These are phyloP conservation scores for Kuraishia borneana DNA, from an alignment of 805 yeast species.

Conservation along the genomic window DNA sequence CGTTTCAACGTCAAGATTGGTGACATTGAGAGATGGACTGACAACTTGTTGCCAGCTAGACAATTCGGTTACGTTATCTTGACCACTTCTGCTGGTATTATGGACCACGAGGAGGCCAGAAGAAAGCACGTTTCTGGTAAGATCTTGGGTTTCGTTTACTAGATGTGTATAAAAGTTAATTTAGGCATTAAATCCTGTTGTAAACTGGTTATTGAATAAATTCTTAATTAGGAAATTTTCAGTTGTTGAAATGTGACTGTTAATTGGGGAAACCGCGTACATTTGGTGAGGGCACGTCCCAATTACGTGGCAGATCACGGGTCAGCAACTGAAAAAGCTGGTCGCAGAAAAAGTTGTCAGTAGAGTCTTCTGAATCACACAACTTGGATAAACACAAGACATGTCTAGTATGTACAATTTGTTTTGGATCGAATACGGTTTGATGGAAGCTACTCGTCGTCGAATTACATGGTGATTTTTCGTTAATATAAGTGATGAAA, in stretches of 20 bases:
- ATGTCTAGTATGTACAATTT: no score
- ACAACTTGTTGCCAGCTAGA: conserved; percentile 97
- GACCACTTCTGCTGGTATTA: conserved; percentile 98
- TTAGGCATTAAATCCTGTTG: neutral
- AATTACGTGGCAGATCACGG: no score
- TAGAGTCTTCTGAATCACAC: no score
- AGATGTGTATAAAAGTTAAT: conserved; percentile 15
- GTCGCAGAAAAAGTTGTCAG: no score
- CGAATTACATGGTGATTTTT: no score
- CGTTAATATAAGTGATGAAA: no score
- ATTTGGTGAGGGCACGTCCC: no score
- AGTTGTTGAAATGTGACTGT: neutral
- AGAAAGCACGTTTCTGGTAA: conserved; percentile 99
- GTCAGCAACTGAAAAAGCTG: no score
- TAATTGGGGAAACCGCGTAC: no score
- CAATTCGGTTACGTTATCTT: conserved; percentile 97
- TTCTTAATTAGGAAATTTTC: neutral
- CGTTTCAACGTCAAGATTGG: conserved; percentile 94
- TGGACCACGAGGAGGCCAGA: conserved; percentile 99
- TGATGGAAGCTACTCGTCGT: no score
- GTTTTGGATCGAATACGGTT: no score
- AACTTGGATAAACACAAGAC: no score
- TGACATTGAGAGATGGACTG: conserved; percentile 98
- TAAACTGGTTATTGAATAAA: neutral
- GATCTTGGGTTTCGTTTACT: conserved; percentile 96